Conservation (phyloP, 441 rosid species). For the Kokia cookei region DNA sequence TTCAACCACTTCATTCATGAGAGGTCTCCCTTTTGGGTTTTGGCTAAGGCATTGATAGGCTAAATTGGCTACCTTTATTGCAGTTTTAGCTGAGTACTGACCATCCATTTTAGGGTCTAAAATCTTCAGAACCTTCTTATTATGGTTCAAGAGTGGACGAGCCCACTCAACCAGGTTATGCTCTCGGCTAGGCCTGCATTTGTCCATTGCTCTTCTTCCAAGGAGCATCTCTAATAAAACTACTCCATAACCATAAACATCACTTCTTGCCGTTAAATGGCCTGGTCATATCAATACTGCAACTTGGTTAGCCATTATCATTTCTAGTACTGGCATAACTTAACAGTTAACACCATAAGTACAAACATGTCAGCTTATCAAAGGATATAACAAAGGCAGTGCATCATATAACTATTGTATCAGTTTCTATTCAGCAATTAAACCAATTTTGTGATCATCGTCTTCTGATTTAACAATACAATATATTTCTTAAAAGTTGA, state of each 20-base stretch:
- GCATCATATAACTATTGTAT: background rate
- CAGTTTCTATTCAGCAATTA: background rate
- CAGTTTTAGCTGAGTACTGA: conserved; percentile 58
- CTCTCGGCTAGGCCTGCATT: conserved; percentile 85
- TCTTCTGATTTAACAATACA: background rate
- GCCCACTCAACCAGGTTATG: conserved; percentile 99
- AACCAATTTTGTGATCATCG: background rate
- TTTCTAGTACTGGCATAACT: background rate
- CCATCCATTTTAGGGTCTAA: conserved; percentile 93
- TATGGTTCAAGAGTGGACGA: conserved; percentile 75
- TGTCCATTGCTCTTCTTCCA: conserved; percentile 94
- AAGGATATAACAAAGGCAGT: background rate
- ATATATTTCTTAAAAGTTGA: background rate
- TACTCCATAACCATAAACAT: conserved; percentile 94
- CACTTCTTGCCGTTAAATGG: conserved; percentile 92
- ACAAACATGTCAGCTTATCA: background rate
- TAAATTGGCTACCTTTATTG: conserved; percentile 71
- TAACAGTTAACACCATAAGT: background rate
- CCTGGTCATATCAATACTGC: conserved; percentile 38
- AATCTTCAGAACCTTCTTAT: conserved; percentile 82
- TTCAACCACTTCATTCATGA: conserved; percentile 85
- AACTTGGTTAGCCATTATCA: conserved; percentile 9
- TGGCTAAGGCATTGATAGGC: conserved; percentile 94
- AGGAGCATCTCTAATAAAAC: conserved; percentile 94
- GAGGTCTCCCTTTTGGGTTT: conserved; percentile 95